phyloP scores from a whole-genome alignment of 768 basidiomycete species.

The Boletus patriciae region DNA sequence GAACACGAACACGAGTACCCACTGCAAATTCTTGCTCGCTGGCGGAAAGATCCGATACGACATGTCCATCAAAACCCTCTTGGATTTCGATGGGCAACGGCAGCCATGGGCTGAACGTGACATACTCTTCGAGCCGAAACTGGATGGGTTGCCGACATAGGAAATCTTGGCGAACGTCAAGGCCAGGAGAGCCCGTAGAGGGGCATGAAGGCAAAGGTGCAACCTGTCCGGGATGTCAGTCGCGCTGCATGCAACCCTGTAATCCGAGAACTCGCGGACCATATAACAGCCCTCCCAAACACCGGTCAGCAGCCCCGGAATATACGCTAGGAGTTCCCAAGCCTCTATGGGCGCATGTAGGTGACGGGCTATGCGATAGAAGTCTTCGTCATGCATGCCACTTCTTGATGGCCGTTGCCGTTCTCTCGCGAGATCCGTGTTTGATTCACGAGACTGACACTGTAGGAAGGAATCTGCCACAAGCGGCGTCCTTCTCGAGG shows the following conservation, averaged over 20 bases:
- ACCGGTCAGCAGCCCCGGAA: constrained; percentile 51
- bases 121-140: constrained; percentile 46
- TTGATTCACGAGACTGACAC: constrained; percentile 28
- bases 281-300: constrained; percentile 62
- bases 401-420: constrained; percentile 36
- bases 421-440: constrained; percentile 32
- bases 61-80: constrained; percentile 23
- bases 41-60: constrained; percentile 20
- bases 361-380: constrained; percentile 34
- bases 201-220: constrained; percentile 25
- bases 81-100: constrained; percentile 32
- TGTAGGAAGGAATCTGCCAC: constrained; percentile 45
- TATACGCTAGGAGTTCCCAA: constrained; percentile 33
- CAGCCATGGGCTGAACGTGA: constrained; percentile 41
- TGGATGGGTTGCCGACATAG: constrained; percentile 50
- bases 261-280: constrained; percentile 40
- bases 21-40: constrained; percentile 28
- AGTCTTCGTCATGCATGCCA: constrained; percentile 37
- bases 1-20: constrained; percentile 12
- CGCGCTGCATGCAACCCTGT: constrained; percentile 5
- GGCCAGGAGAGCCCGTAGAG: constrained; percentile 8
- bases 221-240: constrained; percentile 27
- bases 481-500: constrained; percentile 46
- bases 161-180: constrained; percentile 33
- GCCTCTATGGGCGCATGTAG: constrained; percentile 17